A percentile compares a stretch with the other conserved stretches of the same genome.
Evolutionary conservation across 768 basidiomycete genomes (phyloP).

Genomic region (Russula earlei): DNA sequence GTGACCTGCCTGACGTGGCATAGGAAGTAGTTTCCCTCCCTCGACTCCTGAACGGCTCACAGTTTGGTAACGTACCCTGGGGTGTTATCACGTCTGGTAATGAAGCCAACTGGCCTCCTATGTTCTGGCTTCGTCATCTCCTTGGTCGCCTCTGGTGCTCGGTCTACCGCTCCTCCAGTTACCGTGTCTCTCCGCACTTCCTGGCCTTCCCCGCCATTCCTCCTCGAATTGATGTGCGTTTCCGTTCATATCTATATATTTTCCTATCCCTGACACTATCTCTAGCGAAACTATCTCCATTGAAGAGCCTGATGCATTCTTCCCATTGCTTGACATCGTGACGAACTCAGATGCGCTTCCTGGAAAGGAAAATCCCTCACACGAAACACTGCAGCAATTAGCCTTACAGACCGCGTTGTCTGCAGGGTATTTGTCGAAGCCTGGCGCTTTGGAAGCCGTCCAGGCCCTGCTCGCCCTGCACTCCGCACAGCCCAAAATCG

Average conservation of each 20-base stretch:
- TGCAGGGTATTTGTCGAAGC: slow-evolving; percentile 39
- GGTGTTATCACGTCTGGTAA: too few species aligned
- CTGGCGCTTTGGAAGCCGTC: slow-evolving; percentile 45
- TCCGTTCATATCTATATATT: not conserved
- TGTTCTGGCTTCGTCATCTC: not conserved
- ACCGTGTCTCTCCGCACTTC: slow-evolving; percentile 30
- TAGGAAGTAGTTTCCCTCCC: too few species aligned
- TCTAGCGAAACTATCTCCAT: slow-evolving; percentile 71
- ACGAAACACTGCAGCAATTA: slow-evolving; percentile 45
- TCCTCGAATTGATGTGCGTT: slow-evolving; percentile 12
- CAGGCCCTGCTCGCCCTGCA: slow-evolving; percentile 72
- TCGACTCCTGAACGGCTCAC: too few species aligned
- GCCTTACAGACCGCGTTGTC: slow-evolving; percentile 43
- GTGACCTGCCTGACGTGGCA: too few species aligned
- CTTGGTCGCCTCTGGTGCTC: not conserved
- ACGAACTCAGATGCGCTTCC: slow-evolving; percentile 40
- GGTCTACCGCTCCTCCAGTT: slow-evolving; percentile 25
- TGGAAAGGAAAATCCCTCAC: slow-evolving; percentile 29
- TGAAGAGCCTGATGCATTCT: slow-evolving; percentile 66
- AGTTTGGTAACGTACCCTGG: too few species aligned
- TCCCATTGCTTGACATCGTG: slow-evolving; percentile 61
- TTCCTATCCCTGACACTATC: not conserved
- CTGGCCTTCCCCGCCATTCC: slow-evolving; percentile 28
- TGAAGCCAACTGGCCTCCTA: slow-evolving; percentile 2
- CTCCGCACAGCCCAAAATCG: slow-evolving; percentile 67